These are phyloP conservation scores for Globisporangium mamillatum DNA, from an alignment of 352 stramenopile genomes.

Conservation along the genomic window DNA sequence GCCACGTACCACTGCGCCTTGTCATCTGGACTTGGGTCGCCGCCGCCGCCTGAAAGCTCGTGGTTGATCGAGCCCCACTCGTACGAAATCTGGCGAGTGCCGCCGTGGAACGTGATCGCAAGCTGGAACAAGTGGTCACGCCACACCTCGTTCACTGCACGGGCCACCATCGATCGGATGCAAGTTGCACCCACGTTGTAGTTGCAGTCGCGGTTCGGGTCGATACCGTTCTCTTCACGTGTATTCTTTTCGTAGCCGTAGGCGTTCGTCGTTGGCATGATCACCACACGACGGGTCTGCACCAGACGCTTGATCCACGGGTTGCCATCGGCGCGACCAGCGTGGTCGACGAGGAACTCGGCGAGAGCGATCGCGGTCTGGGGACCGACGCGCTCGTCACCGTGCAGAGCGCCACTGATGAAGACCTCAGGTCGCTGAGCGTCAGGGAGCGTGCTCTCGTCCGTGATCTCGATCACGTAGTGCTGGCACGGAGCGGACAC, in stretches of 20 bases:
- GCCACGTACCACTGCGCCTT: constrained; percentile 47
- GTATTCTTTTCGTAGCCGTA: constrained; percentile 86
- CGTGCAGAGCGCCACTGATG: constrained; percentile 93
- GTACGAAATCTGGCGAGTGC: constrained; percentile 94
- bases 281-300: constrained; percentile 66
- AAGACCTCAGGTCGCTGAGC: constrained; percentile 90
- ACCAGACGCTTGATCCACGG: constrained; percentile 74
- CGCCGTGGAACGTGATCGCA: constrained; percentile 95
- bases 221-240: constrained; percentile 77
- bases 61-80: constrained; percentile 94
- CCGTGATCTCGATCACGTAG: constrained; percentile 85
- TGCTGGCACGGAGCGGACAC: constrained; percentile 54
- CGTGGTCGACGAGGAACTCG: constrained; percentile 60
- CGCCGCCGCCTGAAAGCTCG: constrained; percentile 38
- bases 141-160: constrained; percentile 95
- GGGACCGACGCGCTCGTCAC: constrained; percentile 92
- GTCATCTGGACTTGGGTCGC: constrained; percentile 54
- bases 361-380: constrained; percentile 76
- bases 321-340: constrained; percentile 35
- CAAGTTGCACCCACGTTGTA: constrained; percentile 86
- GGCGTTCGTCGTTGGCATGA: constrained; percentile 91
- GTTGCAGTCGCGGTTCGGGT: constrained; percentile 97
- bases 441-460: constrained; percentile 60
- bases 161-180: constrained; percentile 92
- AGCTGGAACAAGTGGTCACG: constrained; percentile 95